Percentiles rank a stretch among this genome's conserved stretches.
Conservation (phyloP, 2,329 filamentous ascomycete genomes). For the Dichotomopilus funicola region DNA sequence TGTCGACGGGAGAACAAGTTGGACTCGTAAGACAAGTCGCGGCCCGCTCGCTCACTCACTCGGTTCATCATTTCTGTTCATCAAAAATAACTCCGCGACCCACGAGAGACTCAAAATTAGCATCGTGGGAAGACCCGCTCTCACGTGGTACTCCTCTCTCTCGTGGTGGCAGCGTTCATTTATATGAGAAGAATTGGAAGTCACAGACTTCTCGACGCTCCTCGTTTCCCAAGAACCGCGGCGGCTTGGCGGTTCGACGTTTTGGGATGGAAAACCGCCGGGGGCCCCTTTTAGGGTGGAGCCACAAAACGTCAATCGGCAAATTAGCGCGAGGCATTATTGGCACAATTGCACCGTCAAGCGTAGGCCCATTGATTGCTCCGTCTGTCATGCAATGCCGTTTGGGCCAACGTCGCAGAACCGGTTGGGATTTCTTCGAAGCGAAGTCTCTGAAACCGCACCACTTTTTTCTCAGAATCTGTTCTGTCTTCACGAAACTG, state of each 20-base stretch:
- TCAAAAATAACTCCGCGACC: neutral
- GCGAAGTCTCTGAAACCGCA: conserved; percentile 15
- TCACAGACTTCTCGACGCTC: conserved; percentile 3
- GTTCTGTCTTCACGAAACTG: neutral
- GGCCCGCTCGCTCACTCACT: neutral
- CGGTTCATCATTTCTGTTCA: neutral
- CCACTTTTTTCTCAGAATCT: neutral
- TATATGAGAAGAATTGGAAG: conserved; percentile 1
- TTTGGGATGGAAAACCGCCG: conserved; percentile 15
- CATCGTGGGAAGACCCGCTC: conserved; percentile 6
- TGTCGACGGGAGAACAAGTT: neutral
- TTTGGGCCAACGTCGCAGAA: conserved; percentile 13
- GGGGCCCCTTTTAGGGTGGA: conserved; percentile 9
- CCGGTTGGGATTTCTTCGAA: conserved; percentile 6
- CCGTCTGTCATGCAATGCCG: conserved; percentile 8
- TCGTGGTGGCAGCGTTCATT: conserved; percentile 7
- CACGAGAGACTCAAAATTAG: neutral
- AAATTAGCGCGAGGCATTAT: conserved; percentile 19
- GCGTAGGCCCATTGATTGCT: neutral
- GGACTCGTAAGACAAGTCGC: neutral
- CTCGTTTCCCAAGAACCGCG: neutral
- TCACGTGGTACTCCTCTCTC: conserved; percentile 7
- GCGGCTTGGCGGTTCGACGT: conserved; percentile 9
- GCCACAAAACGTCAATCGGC: conserved; percentile 5
- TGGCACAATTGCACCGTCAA: neutral